Percentiles rank a stretch among this genome's conserved stretches.
phyloP scores from a whole-genome alignment of 2,329 filamentous ascomycete genomes.

The Xylariales sp. region DNA sequence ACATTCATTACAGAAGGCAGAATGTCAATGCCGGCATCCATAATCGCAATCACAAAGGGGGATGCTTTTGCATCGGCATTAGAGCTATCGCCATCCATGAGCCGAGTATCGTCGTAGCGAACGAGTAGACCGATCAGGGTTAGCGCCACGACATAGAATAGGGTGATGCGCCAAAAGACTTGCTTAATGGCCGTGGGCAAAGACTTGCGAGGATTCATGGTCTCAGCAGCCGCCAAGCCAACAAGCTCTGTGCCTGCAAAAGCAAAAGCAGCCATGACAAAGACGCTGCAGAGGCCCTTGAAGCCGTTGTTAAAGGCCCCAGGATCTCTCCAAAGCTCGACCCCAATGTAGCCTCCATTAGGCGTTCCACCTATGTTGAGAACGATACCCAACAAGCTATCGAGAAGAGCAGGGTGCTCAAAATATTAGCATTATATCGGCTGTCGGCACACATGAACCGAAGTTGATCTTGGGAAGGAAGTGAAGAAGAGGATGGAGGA shows the following conservation, averaged over 20 bases:
- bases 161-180: constrained; percentile 63
- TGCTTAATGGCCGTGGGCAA: constrained; percentile 64
- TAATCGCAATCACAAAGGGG: constrained; percentile 86
- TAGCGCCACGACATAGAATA: constrained; percentile 64
- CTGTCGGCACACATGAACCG: no score
- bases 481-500: constrained; percentile 2
- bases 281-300: constrained; percentile 69
- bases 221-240: constrained; percentile 49
- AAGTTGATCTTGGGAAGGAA: background rate
- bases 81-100: constrained; percentile 25
- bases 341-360: constrained; percentile 73
- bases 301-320: constrained; percentile 84
- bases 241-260: constrained; percentile 42
- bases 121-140: constrained; percentile 36
- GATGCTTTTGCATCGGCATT: constrained; percentile 40
- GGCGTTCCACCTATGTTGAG: constrained; percentile 79
- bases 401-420: constrained; percentile 14
- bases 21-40: constrained; percentile 69
- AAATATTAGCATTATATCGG: no score
- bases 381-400: constrained; percentile 76
- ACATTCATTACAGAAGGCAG: constrained; percentile 86
- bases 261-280: constrained; percentile 43
- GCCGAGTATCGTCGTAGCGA: constrained; percentile 24
- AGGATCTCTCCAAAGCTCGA: constrained; percentile 69
- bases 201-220: constrained; percentile 54